phyloP scores from a whole-genome alignment of 1,284 basidiomycete species.

The Marasmius tenuissimus region DNA sequence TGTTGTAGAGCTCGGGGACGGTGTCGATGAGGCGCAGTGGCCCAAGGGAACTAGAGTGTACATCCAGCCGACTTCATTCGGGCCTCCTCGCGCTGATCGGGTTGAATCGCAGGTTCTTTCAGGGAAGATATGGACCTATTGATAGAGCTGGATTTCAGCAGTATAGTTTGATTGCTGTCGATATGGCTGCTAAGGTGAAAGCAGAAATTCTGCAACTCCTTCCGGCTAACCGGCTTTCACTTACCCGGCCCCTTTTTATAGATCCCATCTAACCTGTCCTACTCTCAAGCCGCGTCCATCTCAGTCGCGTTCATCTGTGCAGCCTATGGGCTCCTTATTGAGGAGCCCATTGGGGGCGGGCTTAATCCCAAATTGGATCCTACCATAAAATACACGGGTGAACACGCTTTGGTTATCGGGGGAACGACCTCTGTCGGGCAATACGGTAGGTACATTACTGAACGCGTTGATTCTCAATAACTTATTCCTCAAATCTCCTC shows the following conservation, averaged over 20 bases:
- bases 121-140: conserved; percentile 31
- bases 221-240: neutral
- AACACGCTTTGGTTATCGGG: conserved; percentile 1
- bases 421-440: conserved; percentile 8
- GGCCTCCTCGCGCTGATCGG: neutral
- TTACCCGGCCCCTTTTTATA: conserved; percentile 14
- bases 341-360: neutral
- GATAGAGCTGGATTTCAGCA: conserved; percentile 49
- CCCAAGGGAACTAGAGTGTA: conserved; percentile 59
- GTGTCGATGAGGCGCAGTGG: conserved; percentile 41
- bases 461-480: neutral
- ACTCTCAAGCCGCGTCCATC: conserved; percentile 6
- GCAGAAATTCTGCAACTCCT: neutral
- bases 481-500: neutral
- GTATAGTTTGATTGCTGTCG: conserved; percentile 40
- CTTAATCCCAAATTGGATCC: conserved; percentile 2
- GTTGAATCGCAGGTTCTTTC: conserved; percentile 35
- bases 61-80: conserved; percentile 15
- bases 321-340: neutral
- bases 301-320: neutral
- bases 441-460: neutral
- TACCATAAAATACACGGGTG: neutral
- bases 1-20: conserved; percentile 52
- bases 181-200: conserved; percentile 42
- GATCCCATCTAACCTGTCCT: conserved; percentile 39